Conservation (phyloP, 208 protist species). For the Leishmania guyanensis region DNA sequence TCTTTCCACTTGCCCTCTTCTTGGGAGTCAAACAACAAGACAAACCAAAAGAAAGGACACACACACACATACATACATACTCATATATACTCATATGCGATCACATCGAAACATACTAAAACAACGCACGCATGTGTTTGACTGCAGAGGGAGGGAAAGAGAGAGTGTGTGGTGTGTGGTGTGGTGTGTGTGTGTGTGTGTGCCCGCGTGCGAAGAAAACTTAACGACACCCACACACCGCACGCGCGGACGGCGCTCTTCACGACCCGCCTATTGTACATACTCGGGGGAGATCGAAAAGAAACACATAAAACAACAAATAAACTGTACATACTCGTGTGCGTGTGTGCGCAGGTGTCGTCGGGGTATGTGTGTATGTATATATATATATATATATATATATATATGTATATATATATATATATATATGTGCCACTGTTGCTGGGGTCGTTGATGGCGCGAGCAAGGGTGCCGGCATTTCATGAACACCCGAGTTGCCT, state of each 20-base stretch:
- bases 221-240: neutral
- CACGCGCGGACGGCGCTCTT: neutral
- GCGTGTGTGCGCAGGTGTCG: neutral
- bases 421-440: neutral
- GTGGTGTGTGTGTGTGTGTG: too few species aligned
- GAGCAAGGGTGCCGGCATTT: neutral
- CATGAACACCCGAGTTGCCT: neutral
- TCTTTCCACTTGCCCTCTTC: neutral
- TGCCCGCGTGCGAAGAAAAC: neutral
- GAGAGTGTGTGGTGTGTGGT: too few species aligned
- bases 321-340: neutral
- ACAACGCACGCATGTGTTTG: neutral
- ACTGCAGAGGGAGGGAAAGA: neutral
- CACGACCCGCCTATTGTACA: neutral
- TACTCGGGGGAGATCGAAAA: neutral
- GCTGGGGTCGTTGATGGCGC: neutral
- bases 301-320: slow-evolving; percentile 1
- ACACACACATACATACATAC: neutral
- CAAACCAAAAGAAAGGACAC: neutral
- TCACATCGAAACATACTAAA: neutral
- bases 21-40: neutral
- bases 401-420: too few species aligned
- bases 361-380: neutral
- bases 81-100: too few species aligned
- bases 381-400: neutral